A percentile compares a stretch with the other conserved stretches of the same genome.
Evolutionary conservation across 352 stramenopile genomes (phyloP).

Genomic region (Hyaloperonospora brassicae): DNA sequence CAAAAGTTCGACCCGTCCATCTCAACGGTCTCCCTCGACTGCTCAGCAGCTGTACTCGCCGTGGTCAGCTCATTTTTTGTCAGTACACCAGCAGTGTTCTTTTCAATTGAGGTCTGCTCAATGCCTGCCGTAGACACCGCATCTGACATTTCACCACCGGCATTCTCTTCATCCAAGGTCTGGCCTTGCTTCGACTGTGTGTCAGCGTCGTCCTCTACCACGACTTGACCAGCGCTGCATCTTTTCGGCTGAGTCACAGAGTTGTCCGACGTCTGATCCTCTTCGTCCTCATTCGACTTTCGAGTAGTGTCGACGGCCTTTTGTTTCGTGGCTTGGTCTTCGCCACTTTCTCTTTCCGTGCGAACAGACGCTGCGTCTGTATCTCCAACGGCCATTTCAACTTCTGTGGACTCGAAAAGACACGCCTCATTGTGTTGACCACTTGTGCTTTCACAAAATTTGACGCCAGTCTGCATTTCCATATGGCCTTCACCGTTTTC

Average conservation of each 20-base stretch:
- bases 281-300: slow-evolving; percentile 2
- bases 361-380: not conserved
- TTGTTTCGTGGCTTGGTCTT: slow-evolving; percentile 9
- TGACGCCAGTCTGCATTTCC: not conserved
- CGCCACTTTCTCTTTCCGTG: slow-evolving; percentile 1
- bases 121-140: not conserved
- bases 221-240: not conserved
- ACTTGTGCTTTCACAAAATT: too few species aligned
- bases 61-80: not conserved
- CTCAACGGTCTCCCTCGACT: slow-evolving; percentile 17
- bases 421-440: not conserved
- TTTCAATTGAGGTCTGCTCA: slow-evolving; percentile 2
- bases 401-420: not conserved
- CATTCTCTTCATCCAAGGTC: not conserved
- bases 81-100: not conserved
- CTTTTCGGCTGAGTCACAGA: too few species aligned
- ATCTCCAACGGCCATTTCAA: not conserved
- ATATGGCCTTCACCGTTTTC: not conserved
- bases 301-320: not conserved
- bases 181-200: not conserved
- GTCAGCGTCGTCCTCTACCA: not conserved
- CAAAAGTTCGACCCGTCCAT: slow-evolving; percentile 6
- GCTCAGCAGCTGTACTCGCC: not conserved
- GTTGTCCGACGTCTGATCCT: slow-evolving; percentile 5
- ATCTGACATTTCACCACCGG: too few species aligned